Base-by-base conservation (phyloP, 2,329 filamentous ascomycete species). In the Beauveria varroae region DNA sequence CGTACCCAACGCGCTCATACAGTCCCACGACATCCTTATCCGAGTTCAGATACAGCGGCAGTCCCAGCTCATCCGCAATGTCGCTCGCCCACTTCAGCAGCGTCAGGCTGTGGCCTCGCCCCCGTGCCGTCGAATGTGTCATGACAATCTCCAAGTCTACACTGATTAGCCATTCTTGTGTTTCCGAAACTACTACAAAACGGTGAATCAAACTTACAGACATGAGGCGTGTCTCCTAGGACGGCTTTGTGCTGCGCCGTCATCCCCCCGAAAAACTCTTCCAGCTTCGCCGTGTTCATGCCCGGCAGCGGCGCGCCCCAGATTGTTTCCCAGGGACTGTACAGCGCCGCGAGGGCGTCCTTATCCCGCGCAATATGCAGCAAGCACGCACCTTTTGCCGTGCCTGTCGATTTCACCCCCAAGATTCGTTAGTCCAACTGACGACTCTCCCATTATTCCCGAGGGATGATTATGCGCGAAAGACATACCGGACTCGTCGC, bases 61-160 rank as follows among this genome's bases (percentile, higher is more conserved):
- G 51, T 16, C 60, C 58, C 34, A 64, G 20, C 4, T 58, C 50
- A 37, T 67, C 65, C 3, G 65, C 64, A 5, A 64, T 34, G 2
- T 30, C 34, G 9, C 52, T 55, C 5, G 46, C 63, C 12, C 37
- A 46, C 16, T 40, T 49, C 7, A 67, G 34, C 6, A 67, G 57
- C 10, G 65, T 60, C n/a, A 50, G 51, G 5, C 60, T 65, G 28
- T 63, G 47, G 7, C 66, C 66, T 10, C 50, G 58, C 1, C 64
- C 40, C 4, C 63, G 64, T 7, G 63, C 61, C 4, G 62, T 54
- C 18, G 65, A 62, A 44, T 65, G 63, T 10, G 64, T 63, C 57
- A 65, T 61, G 24, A 66, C 53, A 10, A 66, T 37, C 30, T 67
- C 64, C 20, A 66, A 52, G 40, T 65, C 65, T 66, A 37, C 34